Evolutionary conservation across 495 filamentous ascomycete genomes (phyloP).

Genomic region (Penicillium ochrochloron): DNA sequence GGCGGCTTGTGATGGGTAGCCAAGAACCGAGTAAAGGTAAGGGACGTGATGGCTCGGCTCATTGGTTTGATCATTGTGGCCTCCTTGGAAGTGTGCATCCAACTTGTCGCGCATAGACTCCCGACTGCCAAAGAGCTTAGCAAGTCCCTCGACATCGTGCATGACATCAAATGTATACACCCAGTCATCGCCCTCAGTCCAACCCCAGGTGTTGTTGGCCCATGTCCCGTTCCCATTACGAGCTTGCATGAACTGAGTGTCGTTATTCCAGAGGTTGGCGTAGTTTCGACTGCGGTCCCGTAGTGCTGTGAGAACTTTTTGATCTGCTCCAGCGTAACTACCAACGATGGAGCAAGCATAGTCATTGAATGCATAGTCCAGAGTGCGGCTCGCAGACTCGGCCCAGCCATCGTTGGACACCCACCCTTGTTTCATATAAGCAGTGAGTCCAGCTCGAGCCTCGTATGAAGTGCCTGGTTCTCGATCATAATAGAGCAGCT

Average conservation of each 20-base stretch:
- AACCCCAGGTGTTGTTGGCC: slow-evolving; percentile 32
- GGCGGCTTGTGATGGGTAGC: slow-evolving; percentile 26
- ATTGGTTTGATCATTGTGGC: slow-evolving; percentile 36
- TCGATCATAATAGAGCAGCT: slow-evolving; percentile 34
- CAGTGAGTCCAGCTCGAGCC: slow-evolving; percentile 30
- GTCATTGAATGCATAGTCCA: slow-evolving; percentile 37
- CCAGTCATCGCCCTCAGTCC: slow-evolving; percentile 38
- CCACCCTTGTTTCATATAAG: slow-evolving; percentile 36
- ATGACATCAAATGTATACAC: slow-evolving; percentile 39
- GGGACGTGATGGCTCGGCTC: slow-evolving; percentile 38
- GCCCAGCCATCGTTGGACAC: slow-evolving; percentile 36
- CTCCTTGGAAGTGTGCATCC: slow-evolving; percentile 33
- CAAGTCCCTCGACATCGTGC: slow-evolving; percentile 31
- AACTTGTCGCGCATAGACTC: slow-evolving; percentile 27
- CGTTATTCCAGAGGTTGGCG: slow-evolving; percentile 32
- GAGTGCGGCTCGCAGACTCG: slow-evolving; percentile 32
- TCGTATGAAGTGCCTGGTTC: slow-evolving; percentile 33
- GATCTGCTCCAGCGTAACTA: slow-evolving; percentile 19
- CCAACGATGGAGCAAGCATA: slow-evolving; percentile 33
- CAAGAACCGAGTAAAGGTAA: slow-evolving; percentile 32
- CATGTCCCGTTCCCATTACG: slow-evolving; percentile 35
- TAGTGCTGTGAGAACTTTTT: slow-evolving; percentile 14
- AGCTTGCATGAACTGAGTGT: slow-evolving; percentile 37
- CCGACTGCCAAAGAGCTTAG: slow-evolving; percentile 28
- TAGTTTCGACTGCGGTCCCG: slow-evolving; percentile 28